Conservation (phyloP, 176 grass and related monocot genomes). For the Rhipidocladum racemiflorum region DNA sequence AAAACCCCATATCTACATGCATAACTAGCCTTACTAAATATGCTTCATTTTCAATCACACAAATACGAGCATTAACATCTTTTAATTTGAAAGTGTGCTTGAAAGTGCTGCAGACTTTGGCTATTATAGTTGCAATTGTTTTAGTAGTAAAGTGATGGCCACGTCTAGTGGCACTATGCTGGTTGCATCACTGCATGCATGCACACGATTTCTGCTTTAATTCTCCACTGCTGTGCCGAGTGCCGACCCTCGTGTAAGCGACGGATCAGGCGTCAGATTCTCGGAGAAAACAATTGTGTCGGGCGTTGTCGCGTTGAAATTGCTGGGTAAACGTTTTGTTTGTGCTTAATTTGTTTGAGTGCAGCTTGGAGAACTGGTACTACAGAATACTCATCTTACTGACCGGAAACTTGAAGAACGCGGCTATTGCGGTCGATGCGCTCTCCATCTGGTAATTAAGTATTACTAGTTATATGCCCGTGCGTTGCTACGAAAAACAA, state of each 20-base stretch:
- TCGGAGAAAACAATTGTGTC: no score
- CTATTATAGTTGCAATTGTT: not conserved
- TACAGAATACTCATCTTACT: constrained; percentile 79
- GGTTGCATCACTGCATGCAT: not conserved
- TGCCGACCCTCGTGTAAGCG: not conserved
- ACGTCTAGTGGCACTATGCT: not conserved
- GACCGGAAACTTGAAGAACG: constrained; percentile 74
- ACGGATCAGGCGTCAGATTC: not conserved
- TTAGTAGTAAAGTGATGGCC: not conserved
- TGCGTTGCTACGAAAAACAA: no score
- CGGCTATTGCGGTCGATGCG: constrained; percentile 81
- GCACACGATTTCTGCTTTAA: not conserved
- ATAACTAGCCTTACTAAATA: no score
- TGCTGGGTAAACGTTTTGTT: no score
- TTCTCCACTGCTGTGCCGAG: not conserved
- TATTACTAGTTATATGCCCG: no score
- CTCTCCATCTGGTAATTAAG: constrained; percentile 72
- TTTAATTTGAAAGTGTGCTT: not conserved
- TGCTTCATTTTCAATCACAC: not conserved
- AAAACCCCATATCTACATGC: not conserved
- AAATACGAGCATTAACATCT: not conserved
- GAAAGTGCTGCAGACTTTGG: not conserved
- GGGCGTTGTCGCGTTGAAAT: no score
- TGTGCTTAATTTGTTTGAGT: not conserved
- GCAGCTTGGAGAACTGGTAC: constrained; percentile 97